phyloP scores from a whole-genome alignment of 805 yeast genomes.

The Cyberlindnera maritima region DNA sequence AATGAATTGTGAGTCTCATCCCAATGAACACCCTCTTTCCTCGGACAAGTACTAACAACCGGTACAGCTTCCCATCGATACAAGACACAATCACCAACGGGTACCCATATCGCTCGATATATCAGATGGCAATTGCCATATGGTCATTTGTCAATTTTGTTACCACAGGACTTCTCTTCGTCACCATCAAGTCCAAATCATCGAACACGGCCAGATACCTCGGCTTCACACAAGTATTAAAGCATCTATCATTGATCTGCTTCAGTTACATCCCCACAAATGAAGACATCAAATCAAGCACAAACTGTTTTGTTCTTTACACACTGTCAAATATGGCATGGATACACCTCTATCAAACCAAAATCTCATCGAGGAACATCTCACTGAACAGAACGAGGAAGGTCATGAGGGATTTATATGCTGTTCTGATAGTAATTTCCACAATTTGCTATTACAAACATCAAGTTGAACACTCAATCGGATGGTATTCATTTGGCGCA shows the following conservation, averaged over 20 bases:
- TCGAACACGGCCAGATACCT: neutral
- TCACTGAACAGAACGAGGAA: conserved; percentile 8
- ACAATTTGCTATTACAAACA: conserved; percentile 8
- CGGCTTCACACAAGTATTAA: neutral
- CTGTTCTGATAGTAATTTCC: neutral
- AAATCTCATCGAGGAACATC: conserved; percentile 4
- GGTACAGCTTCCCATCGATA: conserved; percentile 6
- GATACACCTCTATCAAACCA: conserved; percentile 4
- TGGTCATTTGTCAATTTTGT: neutral
- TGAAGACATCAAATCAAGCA: neutral
- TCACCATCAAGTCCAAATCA: conserved; percentile 1
- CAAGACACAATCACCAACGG: conserved; percentile 1
- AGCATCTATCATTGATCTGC: conserved; percentile 1
- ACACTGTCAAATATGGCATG: conserved; percentile 1
- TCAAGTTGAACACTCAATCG: conserved; percentile 3
- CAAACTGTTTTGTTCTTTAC: conserved; percentile 5
- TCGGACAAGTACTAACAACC: neutral
- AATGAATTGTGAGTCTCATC: conserved; percentile 7
- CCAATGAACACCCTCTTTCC: neutral
- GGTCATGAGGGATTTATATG: conserved; percentile 1
- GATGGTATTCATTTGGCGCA: conserved; percentile 11
- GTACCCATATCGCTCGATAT: conserved; percentile 6
- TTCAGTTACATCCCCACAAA: conserved; percentile 7
- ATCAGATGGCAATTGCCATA: conserved; percentile 1
- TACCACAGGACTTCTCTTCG: neutral